These are phyloP conservation scores for Phialemoniopsis sp. DNA, from an alignment of 2,329 filamentous ascomycete species.

Conservation along the genomic window DNA sequence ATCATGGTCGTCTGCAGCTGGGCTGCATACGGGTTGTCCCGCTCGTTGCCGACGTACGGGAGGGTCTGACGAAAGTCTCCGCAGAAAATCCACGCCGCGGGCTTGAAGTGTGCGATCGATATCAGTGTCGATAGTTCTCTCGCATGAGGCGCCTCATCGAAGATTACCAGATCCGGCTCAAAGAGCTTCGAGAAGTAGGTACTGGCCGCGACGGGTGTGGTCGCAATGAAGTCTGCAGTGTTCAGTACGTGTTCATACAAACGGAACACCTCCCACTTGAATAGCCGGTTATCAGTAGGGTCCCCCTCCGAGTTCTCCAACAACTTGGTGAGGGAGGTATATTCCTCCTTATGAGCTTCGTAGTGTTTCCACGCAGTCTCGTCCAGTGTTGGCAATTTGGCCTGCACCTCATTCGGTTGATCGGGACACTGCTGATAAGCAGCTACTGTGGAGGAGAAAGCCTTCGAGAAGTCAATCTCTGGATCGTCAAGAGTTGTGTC, in stretches of 20 bases:
- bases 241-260: conserved; percentile 33
- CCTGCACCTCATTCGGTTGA: no score
- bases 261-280: conserved; percentile 17
- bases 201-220: conserved; percentile 38
- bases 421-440: no score
- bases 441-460: neutral
- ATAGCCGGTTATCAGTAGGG: conserved; percentile 14
- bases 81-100: conserved; percentile 38
- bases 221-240: conserved; percentile 37
- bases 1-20: conserved; percentile 18
- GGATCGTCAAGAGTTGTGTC: conserved; percentile 2
- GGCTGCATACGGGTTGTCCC: conserved; percentile 7
- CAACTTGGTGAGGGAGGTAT: conserved; percentile 28
- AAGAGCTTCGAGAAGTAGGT: conserved; percentile 47
- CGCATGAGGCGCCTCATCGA: conserved; percentile 61
- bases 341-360: conserved; percentile 21
- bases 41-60: conserved; percentile 27
- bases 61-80: conserved; percentile 40
- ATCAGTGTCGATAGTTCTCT: conserved; percentile 41
- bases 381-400: conserved; percentile 31
- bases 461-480: conserved; percentile 10
- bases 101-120: conserved; percentile 35
- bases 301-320: conserved; percentile 21
- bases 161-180: conserved; percentile 79
- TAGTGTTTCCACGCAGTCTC: conserved; percentile 37